Conservation (phyloP, 257 asterid genomes). For the Rhazya stricta region DNA sequence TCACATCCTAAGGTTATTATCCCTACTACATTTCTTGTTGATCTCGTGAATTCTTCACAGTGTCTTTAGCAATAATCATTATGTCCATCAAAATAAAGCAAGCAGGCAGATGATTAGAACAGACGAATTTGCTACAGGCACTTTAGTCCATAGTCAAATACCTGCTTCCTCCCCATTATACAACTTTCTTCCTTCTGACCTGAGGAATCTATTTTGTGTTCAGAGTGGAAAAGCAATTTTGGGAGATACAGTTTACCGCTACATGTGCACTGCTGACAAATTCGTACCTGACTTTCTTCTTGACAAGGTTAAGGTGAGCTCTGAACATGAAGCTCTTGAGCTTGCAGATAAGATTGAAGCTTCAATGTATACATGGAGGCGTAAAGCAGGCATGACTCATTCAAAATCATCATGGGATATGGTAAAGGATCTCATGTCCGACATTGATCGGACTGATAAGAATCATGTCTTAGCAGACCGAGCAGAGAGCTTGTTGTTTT, state of each 20-base stretch:
- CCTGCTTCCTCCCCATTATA: too few relatives aligned
- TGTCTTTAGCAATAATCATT: neutral
- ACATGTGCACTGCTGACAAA: conserved; percentile 54
- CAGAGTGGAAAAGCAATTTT: conserved; percentile 84
- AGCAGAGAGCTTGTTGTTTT: conserved; percentile 63
- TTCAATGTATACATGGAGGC: conserved; percentile 78
- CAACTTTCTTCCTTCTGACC: neutral
- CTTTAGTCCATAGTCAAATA: too few relatives aligned
- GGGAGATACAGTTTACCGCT: conserved; percentile 71
- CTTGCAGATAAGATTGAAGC: conserved; percentile 85
- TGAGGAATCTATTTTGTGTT: neutral
- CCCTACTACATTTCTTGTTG: neutral
- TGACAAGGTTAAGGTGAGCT: conserved; percentile 48
- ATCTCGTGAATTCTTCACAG: neutral
- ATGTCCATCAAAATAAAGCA: too few relatives aligned
- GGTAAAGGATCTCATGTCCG: conserved; percentile 77
- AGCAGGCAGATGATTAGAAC: too few relatives aligned
- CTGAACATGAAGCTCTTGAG: conserved; percentile 87
- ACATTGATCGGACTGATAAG: conserved; percentile 65
- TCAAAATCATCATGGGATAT: conserved; percentile 81
- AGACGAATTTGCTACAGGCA: too few relatives aligned
- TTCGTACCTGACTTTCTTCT: conserved; percentile 64
- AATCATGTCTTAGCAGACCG: conserved; percentile 62
- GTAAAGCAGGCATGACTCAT: conserved; percentile 52
- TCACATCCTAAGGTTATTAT: conserved; percentile 79